Percentiles rank a stretch among this genome's conserved stretches.
phyloP scores from a whole-genome alignment of 2,329 filamentous ascomycete species.

The Tolypocladium capitatum region DNA sequence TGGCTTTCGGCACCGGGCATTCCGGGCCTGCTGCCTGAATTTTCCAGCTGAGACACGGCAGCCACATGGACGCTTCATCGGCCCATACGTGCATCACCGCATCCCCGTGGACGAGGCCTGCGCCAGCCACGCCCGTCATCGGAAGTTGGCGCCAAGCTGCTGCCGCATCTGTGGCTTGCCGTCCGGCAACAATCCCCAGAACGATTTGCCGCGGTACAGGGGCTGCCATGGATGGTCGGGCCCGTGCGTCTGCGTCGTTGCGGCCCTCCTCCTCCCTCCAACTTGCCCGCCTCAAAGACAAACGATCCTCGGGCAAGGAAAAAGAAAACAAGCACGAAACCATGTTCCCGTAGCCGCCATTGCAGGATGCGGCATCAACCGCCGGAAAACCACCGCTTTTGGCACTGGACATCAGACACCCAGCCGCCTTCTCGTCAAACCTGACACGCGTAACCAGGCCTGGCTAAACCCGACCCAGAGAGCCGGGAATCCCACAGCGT shows the following conservation, averaged over 20 bases:
- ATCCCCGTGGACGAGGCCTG: background rate
- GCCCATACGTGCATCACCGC: background rate
- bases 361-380: background rate
- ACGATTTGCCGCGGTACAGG: background rate
- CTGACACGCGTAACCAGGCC: background rate
- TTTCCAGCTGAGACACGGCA: background rate
- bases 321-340: background rate
- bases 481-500: slow-evolving; percentile 2
- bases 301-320: background rate
- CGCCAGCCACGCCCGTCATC: background rate
- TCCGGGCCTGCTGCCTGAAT: background rate
- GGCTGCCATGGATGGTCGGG: background rate
- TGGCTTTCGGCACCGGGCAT: background rate
- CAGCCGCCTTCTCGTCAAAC: background rate
- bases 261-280: background rate
- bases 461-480: slow-evolving; percentile 3
- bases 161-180: background rate
- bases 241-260: background rate
- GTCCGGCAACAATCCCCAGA: background rate
- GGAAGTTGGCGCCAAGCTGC: background rate
- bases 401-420: background rate
- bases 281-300: background rate
- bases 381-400: background rate
- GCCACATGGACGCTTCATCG: background rate
- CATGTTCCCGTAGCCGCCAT: background rate